These are phyloP conservation scores for Gypsophila paniculata DNA, from an alignment of 179 eudicot genomes.

Conservation along the genomic window DNA sequence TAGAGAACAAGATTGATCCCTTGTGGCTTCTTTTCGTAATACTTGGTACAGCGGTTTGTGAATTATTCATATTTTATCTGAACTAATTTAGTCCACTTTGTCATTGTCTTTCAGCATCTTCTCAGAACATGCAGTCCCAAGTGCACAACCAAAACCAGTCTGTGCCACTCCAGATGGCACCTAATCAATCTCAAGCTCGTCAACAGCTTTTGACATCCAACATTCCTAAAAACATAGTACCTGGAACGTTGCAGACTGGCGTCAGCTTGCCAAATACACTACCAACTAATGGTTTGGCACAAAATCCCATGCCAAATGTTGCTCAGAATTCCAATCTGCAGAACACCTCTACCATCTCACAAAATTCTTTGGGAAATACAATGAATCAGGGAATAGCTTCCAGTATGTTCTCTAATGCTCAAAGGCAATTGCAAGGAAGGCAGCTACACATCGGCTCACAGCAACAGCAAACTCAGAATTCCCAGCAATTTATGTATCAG, in stretches of 20 bases:
- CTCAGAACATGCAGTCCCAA: slow-evolving; percentile 65
- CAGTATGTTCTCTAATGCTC: slow-evolving; percentile 58
- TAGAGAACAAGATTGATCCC: neutral
- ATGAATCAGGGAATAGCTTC: slow-evolving; percentile 71
- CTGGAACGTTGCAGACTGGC: slow-evolving; percentile 55
- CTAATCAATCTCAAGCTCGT: slow-evolving; percentile 56
- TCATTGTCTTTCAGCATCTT: slow-evolving; percentile 29
- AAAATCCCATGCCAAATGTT: slow-evolving; percentile 57
- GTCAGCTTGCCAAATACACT: slow-evolving; percentile 53
- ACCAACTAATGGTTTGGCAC: slow-evolving; percentile 53
- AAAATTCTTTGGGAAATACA: slow-evolving; percentile 59
- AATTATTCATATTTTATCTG: neutral
- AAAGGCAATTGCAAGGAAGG: slow-evolving; percentile 77
- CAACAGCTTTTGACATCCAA: slow-evolving; percentile 56
- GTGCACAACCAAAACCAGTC: slow-evolving; percentile 59
- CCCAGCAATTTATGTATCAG: slow-evolving; percentile 55
- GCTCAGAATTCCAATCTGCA: slow-evolving; percentile 68
- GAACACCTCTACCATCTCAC: slow-evolving; percentile 55
- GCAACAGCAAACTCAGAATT: slow-evolving; percentile 64
- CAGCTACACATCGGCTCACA: slow-evolving; percentile 55
- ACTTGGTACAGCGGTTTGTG: neutral
- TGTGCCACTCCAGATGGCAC: slow-evolving; percentile 54
- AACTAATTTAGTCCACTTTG: slow-evolving; percentile 20
- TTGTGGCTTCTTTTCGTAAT: neutral
- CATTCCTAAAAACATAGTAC: slow-evolving; percentile 47